phyloP scores from a whole-genome alignment of 805 yeast species.

The Hanseniaspora lindneri region DNA sequence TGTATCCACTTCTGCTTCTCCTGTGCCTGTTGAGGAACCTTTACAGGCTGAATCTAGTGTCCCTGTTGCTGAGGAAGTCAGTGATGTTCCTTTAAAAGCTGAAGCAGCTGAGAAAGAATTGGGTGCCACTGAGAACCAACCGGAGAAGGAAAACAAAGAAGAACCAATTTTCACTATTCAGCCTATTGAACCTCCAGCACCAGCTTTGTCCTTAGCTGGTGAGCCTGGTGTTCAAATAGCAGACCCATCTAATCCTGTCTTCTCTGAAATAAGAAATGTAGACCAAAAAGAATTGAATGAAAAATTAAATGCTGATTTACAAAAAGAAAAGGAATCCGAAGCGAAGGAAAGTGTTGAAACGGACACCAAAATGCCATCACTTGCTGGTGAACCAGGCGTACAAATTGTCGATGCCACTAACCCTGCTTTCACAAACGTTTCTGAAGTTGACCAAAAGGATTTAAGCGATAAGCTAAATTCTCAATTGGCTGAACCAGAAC shows the following conservation, averaged over 20 bases:
- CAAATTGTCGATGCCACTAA: constrained; percentile 3
- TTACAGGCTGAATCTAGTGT: constrained; percentile 18
- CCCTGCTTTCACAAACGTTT: constrained; percentile 51
- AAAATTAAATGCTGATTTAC: constrained; percentile 23
- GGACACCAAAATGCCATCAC: constrained; percentile 35
- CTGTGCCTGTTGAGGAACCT: not conserved
- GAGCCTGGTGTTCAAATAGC: constrained; percentile 38
- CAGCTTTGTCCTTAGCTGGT: constrained; percentile 31
- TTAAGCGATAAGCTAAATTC: constrained; percentile 35
- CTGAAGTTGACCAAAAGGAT: constrained; percentile 45
- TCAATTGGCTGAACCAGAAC: constrained; percentile 4
- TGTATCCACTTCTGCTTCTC: constrained; percentile 1
- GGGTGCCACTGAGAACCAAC: constrained; percentile 42
- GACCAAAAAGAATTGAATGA: constrained; percentile 50
- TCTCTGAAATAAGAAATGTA: constrained; percentile 42
- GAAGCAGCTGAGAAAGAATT: constrained; percentile 40
- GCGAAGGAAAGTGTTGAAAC: not conserved
- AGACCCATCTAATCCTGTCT: constrained; percentile 37
- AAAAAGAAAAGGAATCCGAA: not conserved
- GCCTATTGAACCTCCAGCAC: constrained; percentile 9
- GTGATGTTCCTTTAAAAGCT: too few relatives aligned
- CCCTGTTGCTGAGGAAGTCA: too few relatives aligned
- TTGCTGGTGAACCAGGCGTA: constrained; percentile 64
- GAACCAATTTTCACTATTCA: constrained; percentile 11
- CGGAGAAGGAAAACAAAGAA: constrained; percentile 13